phyloP scores from a whole-genome alignment of 1,284 basidiomycete species.

The Ustilago trichophora region DNA sequence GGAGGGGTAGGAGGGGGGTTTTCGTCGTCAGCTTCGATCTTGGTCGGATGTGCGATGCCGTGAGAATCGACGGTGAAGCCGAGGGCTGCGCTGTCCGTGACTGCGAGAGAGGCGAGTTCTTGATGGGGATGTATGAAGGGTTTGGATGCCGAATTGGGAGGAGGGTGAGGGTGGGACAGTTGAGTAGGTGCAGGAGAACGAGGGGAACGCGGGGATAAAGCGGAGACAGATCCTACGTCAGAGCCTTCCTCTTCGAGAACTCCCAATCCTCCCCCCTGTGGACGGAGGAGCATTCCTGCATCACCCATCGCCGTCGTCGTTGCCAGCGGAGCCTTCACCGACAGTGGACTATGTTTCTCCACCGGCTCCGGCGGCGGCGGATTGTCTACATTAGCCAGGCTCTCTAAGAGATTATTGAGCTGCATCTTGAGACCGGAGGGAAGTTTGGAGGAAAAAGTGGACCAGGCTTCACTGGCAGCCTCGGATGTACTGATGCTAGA shows the following conservation, averaged over 20 bases:
- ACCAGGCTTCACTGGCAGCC: conserved; percentile 37
- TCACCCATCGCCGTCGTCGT: too few relatives aligned
- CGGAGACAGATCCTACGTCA: conserved; percentile 28
- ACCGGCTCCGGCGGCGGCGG: conserved; percentile 6
- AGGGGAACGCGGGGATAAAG: conserved; percentile 31
- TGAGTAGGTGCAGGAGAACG: conserved; percentile 12
- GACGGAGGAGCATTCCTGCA: too few relatives aligned
- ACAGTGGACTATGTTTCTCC: conserved; percentile 1
- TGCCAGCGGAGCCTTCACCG: neutral
- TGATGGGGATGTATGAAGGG: neutral
- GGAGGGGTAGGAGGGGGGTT: conserved; percentile 18
- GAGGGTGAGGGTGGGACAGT: neutral
- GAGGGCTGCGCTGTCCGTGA: conserved; percentile 10
- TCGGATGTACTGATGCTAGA: conserved; percentile 2
- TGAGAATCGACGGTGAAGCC: conserved; percentile 23
- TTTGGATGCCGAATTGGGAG: neutral
- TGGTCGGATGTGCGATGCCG: too few relatives aligned
- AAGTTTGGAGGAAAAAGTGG: conserved; percentile 13
- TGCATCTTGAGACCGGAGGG: conserved; percentile 33
- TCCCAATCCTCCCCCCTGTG: conserved; percentile 5
- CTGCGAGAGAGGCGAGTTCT: conserved; percentile 3
- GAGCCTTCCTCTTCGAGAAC: conserved; percentile 41
- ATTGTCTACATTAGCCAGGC: conserved; percentile 12
- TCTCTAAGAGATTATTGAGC: conserved; percentile 33
- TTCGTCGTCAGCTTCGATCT: too few relatives aligned